Base-by-base conservation (phyloP, 2,329 filamentous ascomycete genomes). In the Gaeumannomyces sp. region DNA sequence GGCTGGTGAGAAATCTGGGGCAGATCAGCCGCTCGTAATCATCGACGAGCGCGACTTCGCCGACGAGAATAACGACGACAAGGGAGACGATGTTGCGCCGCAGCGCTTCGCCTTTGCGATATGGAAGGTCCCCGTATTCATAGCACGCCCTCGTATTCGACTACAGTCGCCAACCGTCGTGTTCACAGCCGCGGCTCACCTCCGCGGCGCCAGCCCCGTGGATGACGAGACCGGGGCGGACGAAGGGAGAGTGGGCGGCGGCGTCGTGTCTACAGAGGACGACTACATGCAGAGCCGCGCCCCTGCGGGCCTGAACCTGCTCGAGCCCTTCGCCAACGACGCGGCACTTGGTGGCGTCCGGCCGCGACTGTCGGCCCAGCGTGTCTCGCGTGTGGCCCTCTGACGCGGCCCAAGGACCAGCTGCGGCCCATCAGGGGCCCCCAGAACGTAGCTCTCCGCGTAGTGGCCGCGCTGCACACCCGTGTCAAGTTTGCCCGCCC, bases 221-320 rank as follows among this genome's bases (percentile, higher is more conserved):
- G 53, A 63, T 14, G 62, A 63, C 13, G 67, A 86, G 82, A 71
- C 83, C 85, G 3, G 74, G 78, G 19, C 77, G 81, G 38, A 19
- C 4, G 27, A 13, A 6, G 29, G 53, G 19, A n/a, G 72, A 76
- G 53, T 74, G 78, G 16, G 75, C 77, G 53, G 73, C 75, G 57
- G 25, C 28, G 25, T 25, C 14, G 77, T 80, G 53, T 74, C 77
- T 13, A 68, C 75, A 28, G 77, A 79, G 13, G 80, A 85, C 65
- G 87, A 89, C 63, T 92, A 92, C 71, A 81, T 94, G 38, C 84
- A 85, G 50, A 91, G 88, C 71, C 85, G 87, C 65, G 76, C 88
- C 31, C 87, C 91, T 0, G 83, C 88, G 8, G 88, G 89, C 1
- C 80, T 91, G 67, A 95, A 94, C 73, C 79, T 94, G n/a, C 83